These are phyloP conservation scores for Penicillium tannophilum DNA, from an alignment of 495 filamentous ascomycete genomes.

Conservation along the genomic window DNA sequence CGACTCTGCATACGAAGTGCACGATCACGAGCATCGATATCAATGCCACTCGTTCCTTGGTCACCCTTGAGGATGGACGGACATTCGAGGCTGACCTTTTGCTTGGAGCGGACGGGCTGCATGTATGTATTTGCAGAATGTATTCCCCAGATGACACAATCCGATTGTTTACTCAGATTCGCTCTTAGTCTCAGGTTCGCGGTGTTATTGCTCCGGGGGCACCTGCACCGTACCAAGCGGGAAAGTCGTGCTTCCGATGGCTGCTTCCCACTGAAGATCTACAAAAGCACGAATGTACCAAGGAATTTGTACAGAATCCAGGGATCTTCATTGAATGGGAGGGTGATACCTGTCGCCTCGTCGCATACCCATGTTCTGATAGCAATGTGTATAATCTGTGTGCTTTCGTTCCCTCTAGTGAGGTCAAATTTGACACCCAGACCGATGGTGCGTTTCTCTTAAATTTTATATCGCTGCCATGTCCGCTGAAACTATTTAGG, in stretches of 20 bases:
- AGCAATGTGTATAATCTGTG: conserved; percentile 30
- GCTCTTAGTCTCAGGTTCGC: conserved; percentile 27
- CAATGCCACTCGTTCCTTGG: conserved; percentile 32
- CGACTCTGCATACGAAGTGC: conserved; percentile 54
- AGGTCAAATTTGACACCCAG: conserved; percentile 10
- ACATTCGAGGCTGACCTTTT: conserved; percentile 55
- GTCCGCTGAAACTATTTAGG: conserved; percentile 12
- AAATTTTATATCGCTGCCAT: neutral
- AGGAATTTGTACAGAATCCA: conserved; percentile 16
- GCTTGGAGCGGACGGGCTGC: conserved; percentile 61
- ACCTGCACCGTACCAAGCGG: conserved; percentile 21
- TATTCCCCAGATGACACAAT: too few relatives aligned
- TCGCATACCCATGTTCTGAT: conserved; percentile 34
- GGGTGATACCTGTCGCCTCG: conserved; percentile 23
- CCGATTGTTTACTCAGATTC: neutral
- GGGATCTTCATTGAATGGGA: conserved; percentile 35
- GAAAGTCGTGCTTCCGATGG: conserved; percentile 34
- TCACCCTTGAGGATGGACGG: conserved; percentile 51
- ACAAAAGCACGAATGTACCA: conserved; percentile 13
- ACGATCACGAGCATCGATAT: conserved; percentile 53
- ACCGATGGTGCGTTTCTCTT: conserved; percentile 17
- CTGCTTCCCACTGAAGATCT: conserved; percentile 24
- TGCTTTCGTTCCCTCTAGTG: conserved; percentile 28
- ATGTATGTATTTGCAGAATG: conserved; percentile 18
- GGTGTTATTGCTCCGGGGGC: conserved; percentile 20